Evolutionary conservation across 164 flowering plant species (phyloP).

Genomic region (Protea cynaroides): DNA sequence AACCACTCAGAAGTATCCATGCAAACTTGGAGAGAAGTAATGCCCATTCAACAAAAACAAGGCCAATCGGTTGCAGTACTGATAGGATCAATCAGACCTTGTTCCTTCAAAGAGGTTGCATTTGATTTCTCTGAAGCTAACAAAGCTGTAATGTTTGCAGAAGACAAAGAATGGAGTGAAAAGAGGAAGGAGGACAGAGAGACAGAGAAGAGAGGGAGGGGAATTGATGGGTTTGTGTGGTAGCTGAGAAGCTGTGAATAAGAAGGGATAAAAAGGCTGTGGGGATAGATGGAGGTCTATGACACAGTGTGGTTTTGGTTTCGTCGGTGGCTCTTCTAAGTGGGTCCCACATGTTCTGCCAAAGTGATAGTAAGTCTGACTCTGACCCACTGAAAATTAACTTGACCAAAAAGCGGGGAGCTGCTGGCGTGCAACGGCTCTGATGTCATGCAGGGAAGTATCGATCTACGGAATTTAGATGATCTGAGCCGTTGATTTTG

Average conservation of each 20-base stretch:
- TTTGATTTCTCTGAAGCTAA: not conserved
- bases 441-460: no score
- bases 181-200: not conserved
- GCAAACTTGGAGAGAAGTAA: conserved; percentile 77
- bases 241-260: conserved; percentile 30
- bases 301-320: not conserved
- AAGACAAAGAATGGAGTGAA: not conserved
- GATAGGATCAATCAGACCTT: not conserved
- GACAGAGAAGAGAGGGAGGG: conserved; percentile 1
- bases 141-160: not conserved
- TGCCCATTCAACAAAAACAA: conserved; percentile 41
- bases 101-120: conserved; percentile 2
- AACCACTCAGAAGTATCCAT: conserved; percentile 91
- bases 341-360: not conserved
- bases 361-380: not conserved
- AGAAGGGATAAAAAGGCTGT: conserved; percentile 48
- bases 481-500: not conserved
- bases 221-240: conserved; percentile 2
- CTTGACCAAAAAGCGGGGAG: not conserved
- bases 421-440: not conserved
- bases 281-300: no score
- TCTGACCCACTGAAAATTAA: not conserved
- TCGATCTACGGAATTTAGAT: not conserved
- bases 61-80: not conserved
- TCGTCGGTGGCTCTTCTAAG: not conserved